Evolutionary conservation across 805 yeast species (phyloP), one percentile per base, ranked within the genome.

Genomic region (Yamadazyma philogaea): DNA sequence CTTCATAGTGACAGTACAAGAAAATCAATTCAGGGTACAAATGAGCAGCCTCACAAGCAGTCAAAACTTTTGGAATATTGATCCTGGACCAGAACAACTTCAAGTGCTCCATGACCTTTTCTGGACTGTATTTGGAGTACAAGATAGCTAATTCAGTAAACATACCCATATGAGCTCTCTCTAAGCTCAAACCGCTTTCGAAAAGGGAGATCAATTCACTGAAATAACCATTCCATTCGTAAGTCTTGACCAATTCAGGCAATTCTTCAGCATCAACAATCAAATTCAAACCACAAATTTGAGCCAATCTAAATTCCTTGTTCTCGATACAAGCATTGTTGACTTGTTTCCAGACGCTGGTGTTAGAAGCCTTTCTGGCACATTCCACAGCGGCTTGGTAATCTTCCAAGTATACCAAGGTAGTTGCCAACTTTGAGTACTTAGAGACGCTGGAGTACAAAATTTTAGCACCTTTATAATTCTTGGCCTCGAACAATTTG

Each of bases 161-260:
- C 97, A 93, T 91, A 55, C 98, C 99, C 99, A 93, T 93, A 63
- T 93, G 99, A 30, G 99, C 99, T 64, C 99, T 86, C 74, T 93
- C 99, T 54, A 93, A 77, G 32, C 96, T 95, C 46, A 93, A 77
- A 51, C 98, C 98, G 56, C 89, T 91, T 68, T 93, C 99, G 57
- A 93, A 88, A 57, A 93, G 78, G 14, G 96, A 80, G 50, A 91
- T 87, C 51, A 93, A 75, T 72, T 93, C 96, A 52, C 82, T 85
- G 69, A 90, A 90, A 68, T 88, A 87, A 34, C 99, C 99, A 52
- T 84, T 79, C 61, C 78, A 74, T 69, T 93, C 97, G 63, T 93
- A 93, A 52, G 84, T 85, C 49, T 72, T 74, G 34, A 91, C 97
- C 50, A 93, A 75, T 59, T 86, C 96, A 34, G 88, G 87, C 56